Conservation (phyloP, 148 eudicot species). For the Amaranthus palmeri region DNA sequence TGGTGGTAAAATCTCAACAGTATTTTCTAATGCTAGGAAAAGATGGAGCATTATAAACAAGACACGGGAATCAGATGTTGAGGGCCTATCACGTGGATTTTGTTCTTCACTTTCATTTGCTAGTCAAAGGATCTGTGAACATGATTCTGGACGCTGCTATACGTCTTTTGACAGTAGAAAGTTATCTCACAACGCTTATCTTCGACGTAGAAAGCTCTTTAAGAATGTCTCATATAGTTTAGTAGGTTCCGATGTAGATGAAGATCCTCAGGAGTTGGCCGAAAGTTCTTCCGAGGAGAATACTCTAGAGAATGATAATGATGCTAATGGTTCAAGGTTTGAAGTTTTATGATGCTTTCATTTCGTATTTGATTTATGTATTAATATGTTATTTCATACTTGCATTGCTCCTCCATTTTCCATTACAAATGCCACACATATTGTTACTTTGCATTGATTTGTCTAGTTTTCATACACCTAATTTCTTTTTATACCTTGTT, state of each 20-base stretch:
- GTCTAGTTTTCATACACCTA: too few relatives aligned
- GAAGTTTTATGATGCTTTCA: conserved; percentile 26
- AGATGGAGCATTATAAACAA: conserved; percentile 26
- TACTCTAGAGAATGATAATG: conserved; percentile 20
- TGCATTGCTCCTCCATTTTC: not conserved
- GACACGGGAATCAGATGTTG: conserved; percentile 9
- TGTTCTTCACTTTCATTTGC: conserved; percentile 13
- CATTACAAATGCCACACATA: too few relatives aligned
- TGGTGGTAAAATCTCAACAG: conserved; percentile 24
- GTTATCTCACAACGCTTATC: conserved; percentile 19
- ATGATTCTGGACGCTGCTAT: conserved; percentile 23
- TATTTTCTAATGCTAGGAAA: conserved; percentile 22
- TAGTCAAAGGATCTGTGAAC: conserved; percentile 17
- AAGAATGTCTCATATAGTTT: conserved; percentile 20
- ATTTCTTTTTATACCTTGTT: too few relatives aligned
- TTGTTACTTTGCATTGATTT: too few relatives aligned
- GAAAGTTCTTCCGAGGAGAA: conserved; percentile 29
- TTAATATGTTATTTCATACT: not conserved
- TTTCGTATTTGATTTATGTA: not conserved
- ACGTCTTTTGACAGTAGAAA: conserved; percentile 23
- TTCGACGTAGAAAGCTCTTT: conserved; percentile 30
- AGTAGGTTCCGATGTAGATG: conserved; percentile 44
- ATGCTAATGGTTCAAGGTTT: conserved; percentile 20
- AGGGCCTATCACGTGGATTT: conserved; percentile 10
- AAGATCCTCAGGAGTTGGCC: conserved; percentile 18